phyloP scores from a whole-genome alignment of 768 basidiomycete species.

The Trametes cubensis region DNA sequence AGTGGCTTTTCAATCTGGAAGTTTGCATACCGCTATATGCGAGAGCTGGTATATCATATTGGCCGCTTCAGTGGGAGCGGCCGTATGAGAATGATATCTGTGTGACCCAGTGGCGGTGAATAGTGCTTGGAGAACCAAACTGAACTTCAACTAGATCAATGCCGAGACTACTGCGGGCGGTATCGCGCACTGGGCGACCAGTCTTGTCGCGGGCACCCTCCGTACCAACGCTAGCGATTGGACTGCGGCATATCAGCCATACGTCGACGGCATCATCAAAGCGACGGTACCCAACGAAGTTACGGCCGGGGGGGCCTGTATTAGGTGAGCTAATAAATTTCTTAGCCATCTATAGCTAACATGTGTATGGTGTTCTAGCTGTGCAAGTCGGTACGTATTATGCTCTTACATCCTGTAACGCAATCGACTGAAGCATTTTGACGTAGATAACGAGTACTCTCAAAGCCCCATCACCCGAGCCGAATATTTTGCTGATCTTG shows the following conservation, averaged over 20 bases:
- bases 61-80: too few species aligned
- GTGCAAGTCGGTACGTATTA: constrained; percentile 55
- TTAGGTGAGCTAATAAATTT: constrained; percentile 50
- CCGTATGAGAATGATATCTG: too few species aligned
- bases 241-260: constrained; percentile 69
- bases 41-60: too few species aligned
- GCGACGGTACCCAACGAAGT: constrained; percentile 69
- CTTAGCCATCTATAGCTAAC: background rate
- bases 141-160: constrained; percentile 56
- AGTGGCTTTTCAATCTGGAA: background rate
- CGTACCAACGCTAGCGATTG: constrained; percentile 79
- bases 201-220: constrained; percentile 62
- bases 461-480: constrained; percentile 42
- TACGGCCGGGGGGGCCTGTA: constrained; percentile 70
- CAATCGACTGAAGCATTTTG: background rate
- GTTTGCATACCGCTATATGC: too few species aligned
- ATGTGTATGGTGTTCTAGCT: constrained; percentile 35
- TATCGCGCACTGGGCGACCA: constrained; percentile 69
- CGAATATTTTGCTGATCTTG: constrained; percentile 30
- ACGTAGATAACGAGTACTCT: constrained; percentile 75
- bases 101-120: too few species aligned
- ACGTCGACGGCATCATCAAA: constrained; percentile 66
- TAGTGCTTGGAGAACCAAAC: background rate
- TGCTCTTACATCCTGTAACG: background rate
- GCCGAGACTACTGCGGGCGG: constrained; percentile 83